Conservation (phyloP, 2,329 filamentous ascomycete species). For the Cytospora paraplurivora region DNA sequence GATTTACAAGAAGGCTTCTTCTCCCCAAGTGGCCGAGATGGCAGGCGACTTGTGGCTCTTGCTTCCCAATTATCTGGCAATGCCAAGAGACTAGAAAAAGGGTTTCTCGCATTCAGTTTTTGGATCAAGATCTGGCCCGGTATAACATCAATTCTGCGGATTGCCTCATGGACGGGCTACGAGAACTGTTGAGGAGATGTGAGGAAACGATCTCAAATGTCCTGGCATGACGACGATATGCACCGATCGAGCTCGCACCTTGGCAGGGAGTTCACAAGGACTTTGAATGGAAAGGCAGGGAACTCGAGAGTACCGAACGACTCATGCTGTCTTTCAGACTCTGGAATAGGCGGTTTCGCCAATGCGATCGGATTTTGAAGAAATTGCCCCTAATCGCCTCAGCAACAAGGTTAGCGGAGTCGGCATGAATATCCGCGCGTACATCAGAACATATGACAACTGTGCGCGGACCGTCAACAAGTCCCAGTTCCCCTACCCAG, state of each 20-base stretch:
- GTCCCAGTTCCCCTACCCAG: no score
- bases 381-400: background rate
- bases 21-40: conserved; percentile 84
- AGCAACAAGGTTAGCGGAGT: no score
- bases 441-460: no score
- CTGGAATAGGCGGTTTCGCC: conserved; percentile 87
- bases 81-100: conserved; percentile 85
- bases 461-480: no score
- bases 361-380: conserved; percentile 87
- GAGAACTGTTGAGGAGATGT: conserved; percentile 85
- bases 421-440: no score
- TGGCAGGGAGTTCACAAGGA: conserved; percentile 91
- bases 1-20: conserved; percentile 99
- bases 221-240: conserved; percentile 63
- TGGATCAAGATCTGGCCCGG: conserved; percentile 57
- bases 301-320: conserved; percentile 85
- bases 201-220: conserved; percentile 90
- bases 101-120: conserved; percentile 68
- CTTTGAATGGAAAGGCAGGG: conserved; percentile 89
- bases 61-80: conserved; percentile 88
- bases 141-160: conserved; percentile 87
- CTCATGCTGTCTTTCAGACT: conserved; percentile 85
- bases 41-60: conserved; percentile 94
- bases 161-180: conserved; percentile 80
- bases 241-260: conserved; percentile 81